These are phyloP conservation scores for Cladosporium sp. DNA, from an alignment of 2,329 filamentous ascomycete species.

Conservation along the genomic window DNA sequence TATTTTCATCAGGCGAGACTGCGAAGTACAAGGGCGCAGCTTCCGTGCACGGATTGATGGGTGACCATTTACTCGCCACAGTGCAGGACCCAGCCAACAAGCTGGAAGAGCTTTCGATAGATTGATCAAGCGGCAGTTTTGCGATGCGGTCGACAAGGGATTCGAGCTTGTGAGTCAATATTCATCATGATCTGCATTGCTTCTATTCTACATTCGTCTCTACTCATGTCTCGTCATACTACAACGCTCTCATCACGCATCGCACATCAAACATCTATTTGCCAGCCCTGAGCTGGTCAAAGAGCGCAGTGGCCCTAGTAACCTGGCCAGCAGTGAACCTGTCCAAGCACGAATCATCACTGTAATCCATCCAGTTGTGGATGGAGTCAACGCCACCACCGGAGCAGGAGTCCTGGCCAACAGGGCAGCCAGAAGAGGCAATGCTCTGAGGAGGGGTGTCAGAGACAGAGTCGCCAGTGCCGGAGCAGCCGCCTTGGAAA, in stretches of 20 bases:
- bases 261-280: background rate
- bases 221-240: background rate
- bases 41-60: no score
- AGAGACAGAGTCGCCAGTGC: slow-evolving; percentile 39
- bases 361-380: slow-evolving; percentile 51
- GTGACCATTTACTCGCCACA: no score
- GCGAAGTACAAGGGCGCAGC: no score
- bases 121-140: no score
- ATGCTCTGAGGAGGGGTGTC: slow-evolving; percentile 39
- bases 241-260: background rate
- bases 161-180: no score
- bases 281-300: slow-evolving; percentile 13
- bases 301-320: slow-evolving; percentile 14
- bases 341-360: slow-evolving; percentile 21
- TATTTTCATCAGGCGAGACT: no score
- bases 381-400: slow-evolving; percentile 45
- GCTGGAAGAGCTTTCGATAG: no score
- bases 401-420: slow-evolving; percentile 45
- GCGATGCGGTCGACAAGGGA: no score
- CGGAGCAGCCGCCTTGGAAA: slow-evolving; percentile 41
- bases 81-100: no score
- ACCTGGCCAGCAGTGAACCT: slow-evolving; percentile 20
- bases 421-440: slow-evolving; percentile 48
- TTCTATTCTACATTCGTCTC: no score
- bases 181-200: no score